Evolutionary conservation across 495 filamentous ascomycete species (phyloP).

Genomic region (Chaetomium fimeti): DNA sequence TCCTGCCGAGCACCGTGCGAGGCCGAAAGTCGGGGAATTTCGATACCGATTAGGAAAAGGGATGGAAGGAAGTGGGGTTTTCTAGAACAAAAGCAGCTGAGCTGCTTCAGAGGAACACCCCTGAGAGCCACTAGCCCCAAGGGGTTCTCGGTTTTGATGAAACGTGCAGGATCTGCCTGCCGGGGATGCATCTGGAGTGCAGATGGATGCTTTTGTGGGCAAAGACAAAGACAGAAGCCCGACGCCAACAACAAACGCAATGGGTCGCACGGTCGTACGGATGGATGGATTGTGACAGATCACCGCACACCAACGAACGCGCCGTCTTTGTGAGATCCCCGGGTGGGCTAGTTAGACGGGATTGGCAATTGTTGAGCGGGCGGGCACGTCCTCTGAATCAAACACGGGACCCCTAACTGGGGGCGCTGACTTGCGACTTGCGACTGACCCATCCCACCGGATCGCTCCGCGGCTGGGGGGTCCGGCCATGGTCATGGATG

Average conservation of each 20-base stretch:
- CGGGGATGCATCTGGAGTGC: no score
- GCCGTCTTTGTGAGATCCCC: neutral
- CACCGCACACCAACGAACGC: neutral
- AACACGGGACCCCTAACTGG: neutral
- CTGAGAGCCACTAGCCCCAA: neutral
- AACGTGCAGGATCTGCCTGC: conserved; percentile 5
- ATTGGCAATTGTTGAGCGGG: neutral
- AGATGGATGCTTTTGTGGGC: neutral
- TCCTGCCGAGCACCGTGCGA: neutral
- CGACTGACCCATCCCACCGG: conserved; percentile 15
- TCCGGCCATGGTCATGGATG: conserved; percentile 1
- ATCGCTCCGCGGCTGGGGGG: conserved; percentile 16
- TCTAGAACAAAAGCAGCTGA: conserved; percentile 13
- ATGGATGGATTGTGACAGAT: neutral
- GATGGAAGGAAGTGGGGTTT: conserved; percentile 17
- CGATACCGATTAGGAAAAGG: neutral
- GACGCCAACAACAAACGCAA: conserved; percentile 2
- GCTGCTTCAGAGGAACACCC: neutral
- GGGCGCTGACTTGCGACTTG: neutral
- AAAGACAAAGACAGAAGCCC: neutral
- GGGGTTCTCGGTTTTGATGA: conserved; percentile 5
- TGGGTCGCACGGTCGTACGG: neutral
- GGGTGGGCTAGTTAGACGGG: neutral
- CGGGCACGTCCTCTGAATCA: neutral
- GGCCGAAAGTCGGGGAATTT: neutral